These are phyloP conservation scores for Baorangia bicolor DNA, from an alignment of 768 basidiomycete species.

Conservation along the genomic window DNA sequence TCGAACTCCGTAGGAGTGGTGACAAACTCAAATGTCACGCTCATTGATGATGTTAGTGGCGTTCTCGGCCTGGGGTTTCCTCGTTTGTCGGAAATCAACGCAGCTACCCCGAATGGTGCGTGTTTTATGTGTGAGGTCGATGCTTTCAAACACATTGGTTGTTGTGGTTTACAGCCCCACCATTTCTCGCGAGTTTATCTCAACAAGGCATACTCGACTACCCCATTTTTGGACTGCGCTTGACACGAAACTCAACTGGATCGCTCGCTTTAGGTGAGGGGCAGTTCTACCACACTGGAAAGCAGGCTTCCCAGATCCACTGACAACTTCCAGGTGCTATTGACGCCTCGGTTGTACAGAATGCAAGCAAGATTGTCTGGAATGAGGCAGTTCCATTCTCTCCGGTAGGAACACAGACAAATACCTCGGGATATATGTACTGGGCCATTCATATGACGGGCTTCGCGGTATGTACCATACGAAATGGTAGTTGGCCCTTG, in stretches of 20 bases:
- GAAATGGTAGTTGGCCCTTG: neutral
- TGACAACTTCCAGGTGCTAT: constrained; percentile 59
- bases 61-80: constrained; percentile 76
- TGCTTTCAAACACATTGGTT: neutral
- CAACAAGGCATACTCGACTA: constrained; percentile 66
- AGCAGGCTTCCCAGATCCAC: neutral
- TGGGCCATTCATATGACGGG: constrained; percentile 66
- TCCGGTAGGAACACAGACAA: constrained; percentile 56
- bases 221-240: constrained; percentile 71
- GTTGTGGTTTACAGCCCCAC: constrained; percentile 46
- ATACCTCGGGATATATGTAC: constrained; percentile 68
- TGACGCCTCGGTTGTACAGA: constrained; percentile 64
- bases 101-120: constrained; percentile 47
- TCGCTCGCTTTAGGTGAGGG: constrained; percentile 60
- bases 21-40: constrained; percentile 58
- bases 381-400: constrained; percentile 73
- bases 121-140: constrained; percentile 12
- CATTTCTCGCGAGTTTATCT: constrained; percentile 64
- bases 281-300: neutral
- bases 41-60: constrained; percentile 66
- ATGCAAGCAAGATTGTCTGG: constrained; percentile 64
- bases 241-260: constrained; percentile 59
- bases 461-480: constrained; percentile 44
- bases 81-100: constrained; percentile 61
- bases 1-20: constrained; percentile 48